phyloP scores from a whole-genome alignment of 768 basidiomycete genomes.

The Neoboletus brunneissimus region DNA sequence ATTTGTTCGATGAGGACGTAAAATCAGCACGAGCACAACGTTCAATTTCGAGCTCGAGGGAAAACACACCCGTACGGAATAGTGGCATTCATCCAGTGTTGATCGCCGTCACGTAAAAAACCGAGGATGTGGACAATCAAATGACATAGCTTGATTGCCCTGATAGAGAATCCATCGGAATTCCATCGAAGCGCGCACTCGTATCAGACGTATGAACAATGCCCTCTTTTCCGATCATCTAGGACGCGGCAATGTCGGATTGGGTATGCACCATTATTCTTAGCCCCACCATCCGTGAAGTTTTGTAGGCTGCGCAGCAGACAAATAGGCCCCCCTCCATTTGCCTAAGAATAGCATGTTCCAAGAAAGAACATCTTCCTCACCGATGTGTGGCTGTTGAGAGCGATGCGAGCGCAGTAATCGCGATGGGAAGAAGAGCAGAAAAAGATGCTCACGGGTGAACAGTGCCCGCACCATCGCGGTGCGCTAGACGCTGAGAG shows the following conservation, averaged over 20 bases:
- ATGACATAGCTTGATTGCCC: not conserved
- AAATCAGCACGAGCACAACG: not conserved
- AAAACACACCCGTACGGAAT: not conserved
- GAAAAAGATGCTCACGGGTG: not conserved
- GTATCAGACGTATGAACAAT: no score
- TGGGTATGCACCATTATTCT: not conserved
- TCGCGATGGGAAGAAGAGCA: not conserved
- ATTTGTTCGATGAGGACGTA: not conserved
- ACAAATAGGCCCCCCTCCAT: not conserved
- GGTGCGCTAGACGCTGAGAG: not conserved
- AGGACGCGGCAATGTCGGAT: not conserved
- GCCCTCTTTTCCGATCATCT: not conserved
- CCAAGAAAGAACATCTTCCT: not conserved
- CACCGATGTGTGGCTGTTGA: not conserved
- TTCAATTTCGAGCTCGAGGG: no score
- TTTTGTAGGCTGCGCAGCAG: not conserved
- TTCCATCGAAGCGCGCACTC: not conserved
- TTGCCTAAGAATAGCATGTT: not conserved
- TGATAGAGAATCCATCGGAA: no score
- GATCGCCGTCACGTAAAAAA: not conserved
- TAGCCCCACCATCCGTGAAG: not conserved
- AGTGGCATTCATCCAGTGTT: not conserved
- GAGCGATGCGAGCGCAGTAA: not conserved
- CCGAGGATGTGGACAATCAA: not conserved
- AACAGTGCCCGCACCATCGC: not conserved